A percentile compares a stretch with the other conserved stretches of the same genome.
Conservation (phyloP, 176 grass and related monocot species). For the Lolium perenne region DNA sequence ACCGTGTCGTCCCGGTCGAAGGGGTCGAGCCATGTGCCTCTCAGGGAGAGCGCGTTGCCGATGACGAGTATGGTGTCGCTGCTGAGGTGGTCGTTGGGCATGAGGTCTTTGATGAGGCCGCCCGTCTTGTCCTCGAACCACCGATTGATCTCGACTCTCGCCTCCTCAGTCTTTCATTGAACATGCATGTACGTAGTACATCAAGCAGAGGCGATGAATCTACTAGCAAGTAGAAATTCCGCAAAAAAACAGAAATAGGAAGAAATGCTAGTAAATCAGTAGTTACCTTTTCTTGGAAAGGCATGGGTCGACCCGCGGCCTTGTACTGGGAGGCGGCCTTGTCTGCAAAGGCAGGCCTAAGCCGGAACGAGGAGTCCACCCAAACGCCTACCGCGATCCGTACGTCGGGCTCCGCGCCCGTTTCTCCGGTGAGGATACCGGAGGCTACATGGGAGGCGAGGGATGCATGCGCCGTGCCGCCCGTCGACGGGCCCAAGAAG, state of each 20-base stretch:
- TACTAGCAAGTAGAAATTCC: neutral
- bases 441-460: neutral
- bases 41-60: slow-evolving; percentile 9
- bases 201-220: neutral
- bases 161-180: neutral
- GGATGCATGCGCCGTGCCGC: slow-evolving; percentile 3
- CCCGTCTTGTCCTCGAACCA: slow-evolving; percentile 15
- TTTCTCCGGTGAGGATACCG: neutral
- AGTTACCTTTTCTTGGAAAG: slow-evolving; percentile 19
- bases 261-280: neutral
- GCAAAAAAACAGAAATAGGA: neutral
- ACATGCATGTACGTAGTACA: too few relatives aligned
- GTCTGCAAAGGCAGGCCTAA: neutral
- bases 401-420: neutral
- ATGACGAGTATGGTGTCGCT: neutral
- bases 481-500: slow-evolving; percentile 17
- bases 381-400: neutral
- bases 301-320: slow-evolving; percentile 3
- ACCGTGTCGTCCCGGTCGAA: neutral
- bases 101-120: slow-evolving; percentile 16
- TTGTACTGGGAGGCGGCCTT: neutral
- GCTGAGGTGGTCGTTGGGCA: neutral
- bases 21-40: neutral
- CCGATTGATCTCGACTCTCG: slow-evolving; percentile 19
- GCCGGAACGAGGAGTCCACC: neutral